Conservation (phyloP, 2,329 filamentous ascomycete species). For the Fusarium tricinctum region DNA sequence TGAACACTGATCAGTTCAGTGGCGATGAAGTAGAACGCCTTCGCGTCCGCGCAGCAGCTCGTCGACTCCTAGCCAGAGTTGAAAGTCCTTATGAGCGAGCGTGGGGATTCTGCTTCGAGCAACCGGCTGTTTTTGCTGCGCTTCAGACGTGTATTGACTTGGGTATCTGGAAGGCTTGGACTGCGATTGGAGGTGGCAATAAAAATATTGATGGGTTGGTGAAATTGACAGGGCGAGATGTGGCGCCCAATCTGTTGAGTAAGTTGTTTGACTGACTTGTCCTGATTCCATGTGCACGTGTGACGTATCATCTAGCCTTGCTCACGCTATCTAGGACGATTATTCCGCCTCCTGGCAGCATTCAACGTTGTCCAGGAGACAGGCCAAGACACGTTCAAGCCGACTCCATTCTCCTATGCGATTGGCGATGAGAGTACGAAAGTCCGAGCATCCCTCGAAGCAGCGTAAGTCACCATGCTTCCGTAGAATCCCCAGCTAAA, state of each 20-base stretch:
- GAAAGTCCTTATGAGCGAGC: constrained; percentile 37
- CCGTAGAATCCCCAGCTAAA: fast-evolving
- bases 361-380: constrained; percentile 39
- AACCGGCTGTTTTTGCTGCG: constrained; percentile 33
- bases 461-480: constrained; percentile 4
- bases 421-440: constrained; percentile 42
- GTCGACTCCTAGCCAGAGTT: constrained; percentile 25
- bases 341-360: constrained; percentile 35
- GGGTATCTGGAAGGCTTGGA: constrained; percentile 37
- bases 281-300: too few relatives aligned
- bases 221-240: constrained; percentile 8
- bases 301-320: too few relatives aligned
- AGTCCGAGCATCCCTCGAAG: constrained; percentile 35
- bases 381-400: constrained; percentile 31
- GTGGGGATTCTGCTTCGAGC: constrained; percentile 41
- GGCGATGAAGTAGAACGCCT: constrained; percentile 39
- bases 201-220: constrained; percentile 33
- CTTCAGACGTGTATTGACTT: constrained; percentile 32
- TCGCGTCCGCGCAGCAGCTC: constrained; percentile 27
- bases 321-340: constrained; percentile 1
- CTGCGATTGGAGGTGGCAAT: constrained; percentile 6
- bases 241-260: constrained; percentile 34
- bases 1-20: constrained; percentile 7
- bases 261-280: neutral
- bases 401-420: constrained; percentile 27